These are phyloP conservation scores for Talaromyces borbonicus DNA, from an alignment of 495 filamentous ascomycete genomes.

Conservation along the genomic window DNA sequence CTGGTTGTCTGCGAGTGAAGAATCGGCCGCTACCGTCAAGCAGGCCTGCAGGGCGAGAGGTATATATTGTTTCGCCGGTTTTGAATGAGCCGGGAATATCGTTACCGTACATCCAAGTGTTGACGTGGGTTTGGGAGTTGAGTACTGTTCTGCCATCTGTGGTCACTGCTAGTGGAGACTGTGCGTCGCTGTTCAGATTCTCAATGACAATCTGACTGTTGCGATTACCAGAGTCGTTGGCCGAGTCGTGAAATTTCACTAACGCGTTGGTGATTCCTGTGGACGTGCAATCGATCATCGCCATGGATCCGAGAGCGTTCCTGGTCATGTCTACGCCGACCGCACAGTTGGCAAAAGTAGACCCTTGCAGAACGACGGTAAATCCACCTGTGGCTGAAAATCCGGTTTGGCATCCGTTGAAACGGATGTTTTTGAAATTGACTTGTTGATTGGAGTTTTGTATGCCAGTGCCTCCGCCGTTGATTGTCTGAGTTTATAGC, in stretches of 20 bases:
- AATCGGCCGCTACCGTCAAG: constrained; percentile 30
- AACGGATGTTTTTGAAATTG: constrained; percentile 38
- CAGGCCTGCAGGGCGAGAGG: constrained; percentile 28
- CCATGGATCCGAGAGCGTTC: constrained; percentile 40
- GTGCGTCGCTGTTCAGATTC: constrained; percentile 20
- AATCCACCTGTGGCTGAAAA: constrained; percentile 31
- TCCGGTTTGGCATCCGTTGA: constrained; percentile 28
- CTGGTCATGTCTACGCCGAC: constrained; percentile 25
- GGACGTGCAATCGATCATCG: constrained; percentile 32
- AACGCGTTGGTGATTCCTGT: constrained; percentile 42
- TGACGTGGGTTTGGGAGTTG: constrained; percentile 32
- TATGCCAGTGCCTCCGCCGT: constrained; percentile 40
- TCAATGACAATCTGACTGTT: constrained; percentile 31
- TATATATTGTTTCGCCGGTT: constrained; percentile 20
- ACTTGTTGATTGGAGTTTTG: constrained; percentile 43
- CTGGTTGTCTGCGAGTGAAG: constrained; percentile 46
- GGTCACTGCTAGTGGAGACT: constrained; percentile 23
- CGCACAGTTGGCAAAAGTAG: constrained; percentile 22
- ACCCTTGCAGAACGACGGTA: constrained; percentile 30
- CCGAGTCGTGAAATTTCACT: constrained; percentile 36
- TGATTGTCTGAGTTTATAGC: constrained; percentile 30
- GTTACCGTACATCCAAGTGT: constrained; percentile 35
- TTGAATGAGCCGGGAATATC: constrained; percentile 23
- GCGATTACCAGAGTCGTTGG: constrained; percentile 20
- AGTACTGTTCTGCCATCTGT: constrained; percentile 30